Base-by-base conservation (phyloP, 495 filamentous ascomycete genomes). In the Hyaloscypha hepaticicola region DNA sequence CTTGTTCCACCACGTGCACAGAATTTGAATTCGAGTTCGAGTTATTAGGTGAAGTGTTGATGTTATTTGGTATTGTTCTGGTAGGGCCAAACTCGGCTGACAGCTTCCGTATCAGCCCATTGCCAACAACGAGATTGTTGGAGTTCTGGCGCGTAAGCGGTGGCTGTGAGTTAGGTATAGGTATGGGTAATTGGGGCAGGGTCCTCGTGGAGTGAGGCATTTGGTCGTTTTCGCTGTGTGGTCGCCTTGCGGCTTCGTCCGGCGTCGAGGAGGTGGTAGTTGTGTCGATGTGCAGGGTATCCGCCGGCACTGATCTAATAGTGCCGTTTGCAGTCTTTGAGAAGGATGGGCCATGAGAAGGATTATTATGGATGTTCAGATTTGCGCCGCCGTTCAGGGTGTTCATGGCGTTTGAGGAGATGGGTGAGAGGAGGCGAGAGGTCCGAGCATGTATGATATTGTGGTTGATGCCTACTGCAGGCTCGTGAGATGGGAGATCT, bases 371-470 rank as follows among this genome's bases (percentile, higher is more conserved):
- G 38, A 4, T 45, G 38, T 16, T 45, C 38, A 16, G 38, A 45
- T 45, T 45, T 45, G 38, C 16, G 6, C 31, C 31, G 41, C 58
- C 52, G 26, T 60, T 66, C 55, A 69, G 24, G 27, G 45, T 45
- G 61, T 71, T 69, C 68, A 74, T 69, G 31, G 68, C 33, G 66
- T 61, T 63, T 25, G 26, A 45, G 24, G 70, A 65, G n/a, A 69
- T 21, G 14, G 68, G 64, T 6, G 68, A 66, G 56, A 72, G 62
- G 2, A 63, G 60, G 58, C 59, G 41, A 11, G 31, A 7, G 31
- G 38, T 3, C 22, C 5, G 21, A 49, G 62, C 12, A 26, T 12
- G 50, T 28, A n/a, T 27, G n/a, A 19, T 24, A 58, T 21, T 52
- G 2, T 29, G 31, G 27, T 61, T 38, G 56, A 55, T 24, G 22